These are phyloP conservation scores for Trichosporon ovoides DNA, from an alignment of 1,284 basidiomycete species.

Conservation along the genomic window DNA sequence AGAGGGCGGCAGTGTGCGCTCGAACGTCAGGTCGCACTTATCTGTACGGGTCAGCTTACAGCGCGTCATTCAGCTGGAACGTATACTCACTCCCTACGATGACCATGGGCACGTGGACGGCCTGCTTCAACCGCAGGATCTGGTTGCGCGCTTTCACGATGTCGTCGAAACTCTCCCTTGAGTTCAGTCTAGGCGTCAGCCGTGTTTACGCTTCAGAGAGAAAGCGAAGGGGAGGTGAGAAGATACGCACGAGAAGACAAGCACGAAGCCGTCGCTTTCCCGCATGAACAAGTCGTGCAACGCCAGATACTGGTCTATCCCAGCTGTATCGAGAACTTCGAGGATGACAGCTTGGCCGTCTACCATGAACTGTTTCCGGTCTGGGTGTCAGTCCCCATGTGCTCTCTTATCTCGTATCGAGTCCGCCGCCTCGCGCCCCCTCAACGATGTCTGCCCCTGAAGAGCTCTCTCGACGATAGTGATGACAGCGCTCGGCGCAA, in stretches of 20 bases:
- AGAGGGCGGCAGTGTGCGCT: slow-evolving; percentile 25
- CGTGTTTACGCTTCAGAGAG: too few species aligned
- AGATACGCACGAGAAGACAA: slow-evolving; percentile 36
- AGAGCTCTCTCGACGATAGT: too few species aligned
- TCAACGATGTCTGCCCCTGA: too few species aligned
- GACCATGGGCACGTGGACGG: slow-evolving; percentile 27
- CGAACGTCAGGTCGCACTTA: slow-evolving; percentile 34
- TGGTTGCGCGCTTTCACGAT: slow-evolving; percentile 23
- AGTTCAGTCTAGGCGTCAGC: slow-evolving; percentile 24
- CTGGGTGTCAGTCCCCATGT: slow-evolving; percentile 19
- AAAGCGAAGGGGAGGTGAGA: too few species aligned
- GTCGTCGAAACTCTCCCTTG: slow-evolving; percentile 34
- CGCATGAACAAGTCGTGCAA: slow-evolving; percentile 35
- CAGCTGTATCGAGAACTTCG: slow-evolving; percentile 42
- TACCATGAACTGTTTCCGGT: slow-evolving; percentile 36
- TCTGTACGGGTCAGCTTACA: slow-evolving; percentile 25
- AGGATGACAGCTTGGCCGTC: slow-evolving; percentile 32
- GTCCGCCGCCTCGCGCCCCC: too few species aligned
- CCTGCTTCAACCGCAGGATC: slow-evolving; percentile 32
- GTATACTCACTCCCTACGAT: slow-evolving; percentile 44
- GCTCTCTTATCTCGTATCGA: too few species aligned
- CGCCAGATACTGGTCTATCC: slow-evolving; percentile 35
- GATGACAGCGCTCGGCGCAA: neutral
- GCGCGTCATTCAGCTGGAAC: too few species aligned
- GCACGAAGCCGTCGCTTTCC: slow-evolving; percentile 37